Base-by-base conservation (phyloP, 805 yeast genomes). In the Blastobotrys americana region DNA sequence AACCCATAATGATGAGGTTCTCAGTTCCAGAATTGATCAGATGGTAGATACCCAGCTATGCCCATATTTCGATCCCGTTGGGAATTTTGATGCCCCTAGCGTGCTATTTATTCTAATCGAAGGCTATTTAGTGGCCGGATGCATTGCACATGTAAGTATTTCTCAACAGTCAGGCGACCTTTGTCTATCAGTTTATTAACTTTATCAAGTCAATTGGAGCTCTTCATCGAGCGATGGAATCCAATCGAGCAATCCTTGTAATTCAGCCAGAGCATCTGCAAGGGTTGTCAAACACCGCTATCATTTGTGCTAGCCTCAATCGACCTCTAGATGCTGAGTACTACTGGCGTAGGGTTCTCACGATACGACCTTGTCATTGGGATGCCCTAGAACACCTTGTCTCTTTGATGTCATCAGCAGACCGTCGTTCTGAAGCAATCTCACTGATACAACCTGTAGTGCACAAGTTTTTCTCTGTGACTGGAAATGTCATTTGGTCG, bases 361-460 rank as follows among this genome's bases (percentile, higher is more conserved):
- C 33, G 6, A 38, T 50, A 3, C 45, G 51, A 2, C 60, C 60
- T 8, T 35, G 46, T n/a, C 56, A 55, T 42, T 54, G 53, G 52
- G 61, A 56, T 35, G 58, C 60, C 1, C 53, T 58, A 5, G 60
- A 57, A 8, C 61, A 57, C 21, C 27, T 57, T 21, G 47, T 55
- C 23, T 40, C 54, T 4, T 44, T 55, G 3, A 39, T 51, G 8
- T 42, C 52, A 20, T 21, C 47, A 1, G 55, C 52, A 33, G 37
- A 34, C 6, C 45, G 57, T 15, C 46, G 47, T 15, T 13, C 15
- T 5, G 48, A 48, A 16, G 55, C 47, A 13, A 27, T 48, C 17
- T 36, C 20, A n/a, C 23, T 16, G 17, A 13, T 48, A 4, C 8
- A 25, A 16, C 36, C 28, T 4, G 47, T 47, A 8, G 17, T 42